These are phyloP conservation scores for Xylaria sp. DNA, from an alignment of 2,329 filamentous ascomycete genomes.

Conservation along the genomic window DNA sequence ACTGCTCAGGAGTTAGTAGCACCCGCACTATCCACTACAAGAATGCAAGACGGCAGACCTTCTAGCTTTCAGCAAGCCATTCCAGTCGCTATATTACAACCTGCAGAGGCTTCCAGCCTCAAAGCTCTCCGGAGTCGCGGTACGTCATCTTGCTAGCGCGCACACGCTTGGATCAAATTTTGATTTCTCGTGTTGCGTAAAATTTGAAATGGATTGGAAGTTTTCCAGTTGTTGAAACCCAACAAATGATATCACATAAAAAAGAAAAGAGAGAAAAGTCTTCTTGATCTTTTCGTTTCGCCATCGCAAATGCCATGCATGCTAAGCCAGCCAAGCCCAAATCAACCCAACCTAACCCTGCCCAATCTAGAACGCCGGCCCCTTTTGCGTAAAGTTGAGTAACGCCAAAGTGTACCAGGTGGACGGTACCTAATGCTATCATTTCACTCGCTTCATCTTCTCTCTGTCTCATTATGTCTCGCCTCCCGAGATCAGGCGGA, in stretches of 20 bases:
- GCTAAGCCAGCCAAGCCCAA: conserved; percentile 25
- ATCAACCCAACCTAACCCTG: conserved; percentile 25
- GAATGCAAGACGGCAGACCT: background rate
- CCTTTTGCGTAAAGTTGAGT: conserved; percentile 51
- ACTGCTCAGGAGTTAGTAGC: background rate
- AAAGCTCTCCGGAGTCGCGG: background rate
- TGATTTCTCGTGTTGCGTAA: conserved; percentile 18
- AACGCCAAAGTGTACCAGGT: conserved; percentile 48
- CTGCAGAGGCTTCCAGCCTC: background rate
- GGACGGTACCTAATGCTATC: conserved; percentile 40
- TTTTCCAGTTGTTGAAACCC: conserved; percentile 44
- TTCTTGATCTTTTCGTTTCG: conserved; percentile 32
- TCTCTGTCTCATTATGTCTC: conserved; percentile 26
- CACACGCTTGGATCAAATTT: conserved; percentile 18
- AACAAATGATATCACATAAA: conserved; percentile 36
- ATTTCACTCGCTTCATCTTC: conserved; percentile 18
- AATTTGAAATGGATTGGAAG: conserved; percentile 31
- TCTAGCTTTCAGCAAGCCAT: conserved; percentile 2
- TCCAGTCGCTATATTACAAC: conserved; percentile 5
- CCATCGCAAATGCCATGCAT: conserved; percentile 36
- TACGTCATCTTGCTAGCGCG: conserved; percentile 4
- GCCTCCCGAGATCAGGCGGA: conserved; percentile 33
- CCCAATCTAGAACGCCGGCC: conserved; percentile 44
- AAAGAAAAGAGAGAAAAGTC: conserved; percentile 24
- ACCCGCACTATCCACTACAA: background rate